Percentiles rank a stretch among this genome's conserved stretches.
Evolutionary conservation across 1,284 basidiomycete species (phyloP).

Genomic region (Phylloporus sp.): DNA sequence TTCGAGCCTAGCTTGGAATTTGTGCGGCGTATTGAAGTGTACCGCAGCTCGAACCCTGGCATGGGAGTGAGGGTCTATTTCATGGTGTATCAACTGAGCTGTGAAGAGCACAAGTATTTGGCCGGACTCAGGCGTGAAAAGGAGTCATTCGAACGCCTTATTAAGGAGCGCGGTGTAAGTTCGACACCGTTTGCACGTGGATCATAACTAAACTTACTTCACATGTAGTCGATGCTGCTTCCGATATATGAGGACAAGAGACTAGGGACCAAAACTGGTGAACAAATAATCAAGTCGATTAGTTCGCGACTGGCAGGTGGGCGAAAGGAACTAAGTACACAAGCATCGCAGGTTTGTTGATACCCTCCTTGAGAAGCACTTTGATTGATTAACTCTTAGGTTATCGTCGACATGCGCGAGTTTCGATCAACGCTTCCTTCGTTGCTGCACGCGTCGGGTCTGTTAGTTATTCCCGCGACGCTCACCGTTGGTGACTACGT

Average conservation of each 20-base stretch:
- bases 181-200: neutral
- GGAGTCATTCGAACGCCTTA: constrained; percentile 92
- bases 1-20: constrained; percentile 96
- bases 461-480: constrained; percentile 89
- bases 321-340: constrained; percentile 68
- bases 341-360: constrained; percentile 71
- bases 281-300: constrained; percentile 84
- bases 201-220: neutral
- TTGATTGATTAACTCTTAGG: constrained; percentile 51
- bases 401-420: constrained; percentile 97
- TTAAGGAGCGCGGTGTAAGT: constrained; percentile 89
- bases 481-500: constrained; percentile 97
- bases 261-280: constrained; percentile 47
- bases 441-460: constrained; percentile 83
- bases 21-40: constrained; percentile 91
- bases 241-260: constrained; percentile 83
- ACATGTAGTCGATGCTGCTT: constrained; percentile 84
- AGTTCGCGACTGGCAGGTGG: constrained; percentile 91
- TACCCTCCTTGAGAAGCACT: neutral
- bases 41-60: constrained; percentile 82
- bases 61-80: constrained; percentile 93
- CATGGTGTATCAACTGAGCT: constrained; percentile 90
- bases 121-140: constrained; percentile 91
- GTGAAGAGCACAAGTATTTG: constrained; percentile 96
- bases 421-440: constrained; percentile 94